Conservation (phyloP, 1,139 yeast genomes). For the Saccharomyces hybrid region DNA sequence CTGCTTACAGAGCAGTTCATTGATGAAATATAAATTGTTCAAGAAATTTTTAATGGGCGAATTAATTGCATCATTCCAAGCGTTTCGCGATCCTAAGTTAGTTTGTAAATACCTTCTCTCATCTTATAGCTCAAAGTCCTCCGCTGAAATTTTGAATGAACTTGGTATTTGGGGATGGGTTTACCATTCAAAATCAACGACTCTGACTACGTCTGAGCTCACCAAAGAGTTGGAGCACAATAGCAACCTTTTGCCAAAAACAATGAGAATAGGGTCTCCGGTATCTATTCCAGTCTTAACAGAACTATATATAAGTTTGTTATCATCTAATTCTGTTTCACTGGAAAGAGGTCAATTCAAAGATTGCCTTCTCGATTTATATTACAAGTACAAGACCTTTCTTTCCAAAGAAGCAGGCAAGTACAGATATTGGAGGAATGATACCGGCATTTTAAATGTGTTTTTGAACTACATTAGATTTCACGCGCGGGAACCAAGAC, state of each 20-base stretch:
- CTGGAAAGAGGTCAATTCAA: constrained; percentile 12
- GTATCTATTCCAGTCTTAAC: constrained; percentile 16
- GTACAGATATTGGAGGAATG: constrained; percentile 11
- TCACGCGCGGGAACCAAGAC: constrained; percentile 15
- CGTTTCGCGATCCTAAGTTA: background rate
- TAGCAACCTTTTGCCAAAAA: constrained; percentile 9
- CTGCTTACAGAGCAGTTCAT: background rate
- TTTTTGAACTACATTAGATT: constrained; percentile 17
- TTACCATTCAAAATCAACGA: background rate
- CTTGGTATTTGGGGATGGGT: constrained; percentile 1
- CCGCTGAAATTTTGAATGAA: background rate
- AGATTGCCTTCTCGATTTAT: constrained; percentile 16
- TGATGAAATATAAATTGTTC: background rate
- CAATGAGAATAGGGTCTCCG: constrained; percentile 4
- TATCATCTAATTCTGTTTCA: constrained; percentile 10
- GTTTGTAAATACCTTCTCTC: constrained; percentile 2
- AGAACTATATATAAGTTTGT: constrained; percentile 21
- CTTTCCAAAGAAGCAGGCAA: constrained; percentile 3
- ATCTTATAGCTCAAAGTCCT: background rate
- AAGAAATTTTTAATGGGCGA: constrained; percentile 1
- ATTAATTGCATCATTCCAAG: background rate
- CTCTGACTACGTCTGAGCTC: constrained; percentile 2
- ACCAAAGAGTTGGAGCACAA: constrained; percentile 8
- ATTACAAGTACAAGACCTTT: constrained; percentile 14
- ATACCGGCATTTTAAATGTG: constrained; percentile 20